Evolutionary conservation across 2,329 filamentous ascomycete species (phyloP).

Genomic region (Fusarium sacchari): DNA sequence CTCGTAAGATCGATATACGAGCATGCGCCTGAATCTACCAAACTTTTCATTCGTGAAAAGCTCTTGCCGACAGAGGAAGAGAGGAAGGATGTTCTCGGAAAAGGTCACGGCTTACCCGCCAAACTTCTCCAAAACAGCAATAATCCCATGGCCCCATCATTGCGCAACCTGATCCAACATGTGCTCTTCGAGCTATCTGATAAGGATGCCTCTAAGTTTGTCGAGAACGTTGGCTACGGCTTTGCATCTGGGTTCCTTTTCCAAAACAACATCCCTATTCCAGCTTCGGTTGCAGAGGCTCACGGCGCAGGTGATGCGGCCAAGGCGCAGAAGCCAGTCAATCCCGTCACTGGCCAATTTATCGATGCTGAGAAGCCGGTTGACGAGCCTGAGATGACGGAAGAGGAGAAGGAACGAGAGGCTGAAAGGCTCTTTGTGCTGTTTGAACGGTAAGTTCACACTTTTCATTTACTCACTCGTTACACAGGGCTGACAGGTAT

Average conservation of each 20-base stretch:
- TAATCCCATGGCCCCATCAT: conserved; percentile 74
- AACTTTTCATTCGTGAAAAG: conserved; percentile 69
- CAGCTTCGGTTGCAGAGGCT: conserved; percentile 69
- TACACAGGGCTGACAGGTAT: conserved; percentile 25
- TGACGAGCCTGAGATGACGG: conserved; percentile 78
- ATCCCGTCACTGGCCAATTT: conserved; percentile 89
- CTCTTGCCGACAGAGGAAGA: conserved; percentile 84
- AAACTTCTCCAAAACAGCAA: conserved; percentile 81
- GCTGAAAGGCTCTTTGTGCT: conserved; percentile 90
- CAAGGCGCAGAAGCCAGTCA: conserved; percentile 62
- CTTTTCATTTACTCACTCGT: neutral
- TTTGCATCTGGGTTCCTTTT: conserved; percentile 92
- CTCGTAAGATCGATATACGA: conserved; percentile 78
- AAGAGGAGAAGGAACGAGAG: conserved; percentile 91
- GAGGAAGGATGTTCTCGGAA: conserved; percentile 79
- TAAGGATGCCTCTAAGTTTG: conserved; percentile 80
- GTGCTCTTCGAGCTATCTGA: conserved; percentile 90
- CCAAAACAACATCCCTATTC: conserved; percentile 82
- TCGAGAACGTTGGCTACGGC: conserved; percentile 93
- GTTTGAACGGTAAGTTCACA: conserved; percentile 76
- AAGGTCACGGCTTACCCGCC: conserved; percentile 77
- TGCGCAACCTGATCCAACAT: conserved; percentile 79
- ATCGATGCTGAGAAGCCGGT: conserved; percentile 72
- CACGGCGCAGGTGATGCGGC: conserved; percentile 45
- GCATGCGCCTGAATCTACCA: conserved; percentile 69